Evolutionary conservation across 805 yeast species (phyloP).

Genomic region (Cyberlindnera mississippiensis): DNA sequence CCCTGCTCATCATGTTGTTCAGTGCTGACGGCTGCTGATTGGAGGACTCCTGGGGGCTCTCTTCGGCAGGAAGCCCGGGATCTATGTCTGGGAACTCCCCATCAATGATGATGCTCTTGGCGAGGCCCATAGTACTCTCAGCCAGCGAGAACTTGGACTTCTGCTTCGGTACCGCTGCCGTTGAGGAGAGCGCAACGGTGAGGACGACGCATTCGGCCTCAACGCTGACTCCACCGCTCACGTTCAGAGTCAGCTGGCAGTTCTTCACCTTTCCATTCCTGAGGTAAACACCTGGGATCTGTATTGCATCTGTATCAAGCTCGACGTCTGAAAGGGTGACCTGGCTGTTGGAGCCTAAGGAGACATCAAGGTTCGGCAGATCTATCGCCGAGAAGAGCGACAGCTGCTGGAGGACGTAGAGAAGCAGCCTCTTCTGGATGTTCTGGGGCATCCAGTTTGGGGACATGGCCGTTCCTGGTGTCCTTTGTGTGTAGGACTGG

Average conservation of each 20-base stretch:
- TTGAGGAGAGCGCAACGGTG: conserved; percentile 35
- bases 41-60: conserved; percentile 21
- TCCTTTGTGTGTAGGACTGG: neutral
- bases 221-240: conserved; percentile 67
- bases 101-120: conserved; percentile 42
- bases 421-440: conserved; percentile 74
- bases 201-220: conserved; percentile 53
- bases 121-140: conserved; percentile 72
- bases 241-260: conserved; percentile 55
- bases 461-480: conserved; percentile 17
- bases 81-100: conserved; percentile 11
- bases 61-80: conserved; percentile 11
- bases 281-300: conserved; percentile 58
- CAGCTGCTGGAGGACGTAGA: conserved; percentile 76
- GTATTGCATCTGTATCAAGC: conserved; percentile 67
- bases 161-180: conserved; percentile 14
- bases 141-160: conserved; percentile 50
- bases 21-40: conserved; percentile 34
- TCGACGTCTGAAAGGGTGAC: conserved; percentile 57
- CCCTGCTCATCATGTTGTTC: conserved; percentile 55
- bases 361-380: conserved; percentile 75
- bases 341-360: conserved; percentile 54
- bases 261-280: conserved; percentile 57
- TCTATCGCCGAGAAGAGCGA: conserved; percentile 80
- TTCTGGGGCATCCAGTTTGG: conserved; percentile 76